Evolutionary conservation across 83 land plant species (phyloP), one percentile per base, ranked within the genome.

Genomic region (Picea mariana): DNA sequence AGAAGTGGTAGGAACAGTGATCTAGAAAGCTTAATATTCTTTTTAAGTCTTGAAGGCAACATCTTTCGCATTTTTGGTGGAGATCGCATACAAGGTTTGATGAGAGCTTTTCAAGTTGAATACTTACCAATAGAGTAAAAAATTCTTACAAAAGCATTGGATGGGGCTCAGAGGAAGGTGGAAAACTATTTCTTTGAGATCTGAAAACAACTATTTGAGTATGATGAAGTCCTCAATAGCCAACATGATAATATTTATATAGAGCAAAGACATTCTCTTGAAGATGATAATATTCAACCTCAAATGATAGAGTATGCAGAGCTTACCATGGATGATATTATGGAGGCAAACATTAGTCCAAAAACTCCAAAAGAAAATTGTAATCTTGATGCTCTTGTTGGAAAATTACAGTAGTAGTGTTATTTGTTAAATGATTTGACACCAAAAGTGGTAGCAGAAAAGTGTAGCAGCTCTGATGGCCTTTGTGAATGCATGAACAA

Each of bases 51-150:
- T 67, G 98, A 98, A 92, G 98, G 95, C 87, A 97, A 97, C 81
- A 90, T 98, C 68, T 96, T 98, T 82, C 89, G 98, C 4, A 94
- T 98, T 73, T 98, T 98, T 90, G 99, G 99, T 82, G 99, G 99
- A 69, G 99, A 97, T 77, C 85, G 97, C 26, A 95, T 95, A 85
- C 95, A 96, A 96, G 99, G 97, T 63, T 87, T 98, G 86, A 98
- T 98, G 99, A 91, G 89, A 68, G 99, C 98, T 21, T 98, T 96
- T 82, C 89, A 98, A 84, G 94, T 98, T 59, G 98, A 94, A 83
- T 96, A 98, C 75, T 89, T 98, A 8, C 99, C 98, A 20, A 98
- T 98, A 67, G 98, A 98, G 78, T 98, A 97, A 52, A 84, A 88
- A 66, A 27, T 98, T 98, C 90, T 98, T 63, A 98, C 99, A 13